These are phyloP conservation scores for Yamadazyma sp. DNA, from an alignment of 805 yeast genomes.

Conservation along the genomic window DNA sequence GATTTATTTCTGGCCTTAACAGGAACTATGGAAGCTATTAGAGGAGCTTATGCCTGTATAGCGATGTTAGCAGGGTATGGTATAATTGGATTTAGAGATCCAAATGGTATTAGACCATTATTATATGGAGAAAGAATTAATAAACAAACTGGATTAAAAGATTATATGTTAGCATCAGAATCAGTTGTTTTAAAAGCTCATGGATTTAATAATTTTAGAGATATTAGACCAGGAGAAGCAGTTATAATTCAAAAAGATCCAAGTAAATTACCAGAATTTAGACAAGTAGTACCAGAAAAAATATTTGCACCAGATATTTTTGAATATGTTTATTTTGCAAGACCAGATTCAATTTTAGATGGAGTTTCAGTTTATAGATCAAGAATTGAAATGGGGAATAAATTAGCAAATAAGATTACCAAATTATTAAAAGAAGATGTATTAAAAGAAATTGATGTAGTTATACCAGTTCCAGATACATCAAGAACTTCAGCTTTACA, in stretches of 20 bases:
- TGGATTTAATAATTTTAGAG: slow-evolving; percentile 76
- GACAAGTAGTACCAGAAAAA: slow-evolving; percentile 76
- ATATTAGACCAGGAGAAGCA: slow-evolving; percentile 92
- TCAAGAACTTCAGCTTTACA: slow-evolving; percentile 94
- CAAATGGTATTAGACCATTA: slow-evolving; percentile 93
- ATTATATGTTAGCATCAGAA: slow-evolving; percentile 94
- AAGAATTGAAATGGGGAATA: slow-evolving; percentile 90
- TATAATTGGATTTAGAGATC: slow-evolving; percentile 92
- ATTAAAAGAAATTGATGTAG: slow-evolving; percentile 72
- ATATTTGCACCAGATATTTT: slow-evolving; percentile 92
- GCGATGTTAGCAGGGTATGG: slow-evolving; percentile 97
- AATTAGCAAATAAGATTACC: slow-evolving; percentile 70
- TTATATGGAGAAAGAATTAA: slow-evolving; percentile 78
- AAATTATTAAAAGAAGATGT: slow-evolving; percentile 18
- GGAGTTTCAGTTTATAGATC: slow-evolving; percentile 96
- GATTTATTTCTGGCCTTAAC: slow-evolving; percentile 84
- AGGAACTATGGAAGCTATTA: slow-evolving; percentile 75
- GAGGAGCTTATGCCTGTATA: slow-evolving; percentile 97
- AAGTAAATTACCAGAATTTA: slow-evolving; percentile 65
- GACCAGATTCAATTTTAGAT: slow-evolving; percentile 94
- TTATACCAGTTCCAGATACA: slow-evolving; percentile 97
- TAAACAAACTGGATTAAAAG: slow-evolving; percentile 60
- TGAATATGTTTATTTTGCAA: slow-evolving; percentile 96
- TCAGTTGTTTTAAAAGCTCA: slow-evolving; percentile 93
- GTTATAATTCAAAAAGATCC: slow-evolving; percentile 76